A percentile compares a stretch with the other conserved stretches of the same genome.
Evolutionary conservation across 495 filamentous ascomycete genomes (phyloP).

Genomic region (Aspergillus biplanus): DNA sequence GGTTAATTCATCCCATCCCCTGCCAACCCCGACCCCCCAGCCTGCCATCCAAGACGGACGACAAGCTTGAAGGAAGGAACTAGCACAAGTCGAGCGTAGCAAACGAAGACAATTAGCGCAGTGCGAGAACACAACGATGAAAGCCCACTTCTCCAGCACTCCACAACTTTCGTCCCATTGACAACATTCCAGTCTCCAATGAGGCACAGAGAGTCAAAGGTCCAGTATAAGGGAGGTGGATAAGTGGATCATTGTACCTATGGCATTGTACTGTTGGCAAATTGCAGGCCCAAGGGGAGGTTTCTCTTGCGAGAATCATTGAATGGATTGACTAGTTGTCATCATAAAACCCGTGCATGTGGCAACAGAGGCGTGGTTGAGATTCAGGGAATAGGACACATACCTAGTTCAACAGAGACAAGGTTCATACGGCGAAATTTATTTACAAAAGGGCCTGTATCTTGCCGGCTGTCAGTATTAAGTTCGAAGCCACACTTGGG

Average conservation of each 20-base stretch:
- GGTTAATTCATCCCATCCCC: slow-evolving; percentile 64
- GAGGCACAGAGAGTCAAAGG: slow-evolving; percentile 34
- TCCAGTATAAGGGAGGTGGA: slow-evolving; percentile 66
- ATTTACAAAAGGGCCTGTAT: slow-evolving; percentile 5
- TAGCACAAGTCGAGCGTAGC: slow-evolving; percentile 53
- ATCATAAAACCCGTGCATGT: slow-evolving; percentile 64
- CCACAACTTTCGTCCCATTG: slow-evolving; percentile 84
- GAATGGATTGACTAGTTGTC: slow-evolving; percentile 99
- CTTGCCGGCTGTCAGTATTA: too few species aligned
- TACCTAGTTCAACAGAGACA: slow-evolving; percentile 15
- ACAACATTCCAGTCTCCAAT: slow-evolving; percentile 33
- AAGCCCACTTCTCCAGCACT: slow-evolving; percentile 53
- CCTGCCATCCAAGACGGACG: slow-evolving; percentile 61
- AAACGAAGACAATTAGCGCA: slow-evolving; percentile 37
- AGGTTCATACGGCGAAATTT: not conserved
- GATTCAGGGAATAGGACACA: slow-evolving; percentile 4
- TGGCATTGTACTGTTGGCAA: slow-evolving; percentile 25
- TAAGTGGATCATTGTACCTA: slow-evolving; percentile 57
- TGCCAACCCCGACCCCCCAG: slow-evolving; percentile 46
- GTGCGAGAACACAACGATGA: slow-evolving; percentile 31
- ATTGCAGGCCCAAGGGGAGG: slow-evolving; percentile 43
- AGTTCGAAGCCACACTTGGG: too few species aligned
- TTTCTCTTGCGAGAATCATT: slow-evolving; percentile 76
- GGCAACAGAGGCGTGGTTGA: slow-evolving; percentile 10
- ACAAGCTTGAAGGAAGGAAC: slow-evolving; percentile 33